phyloP scores from a whole-genome alignment of 2,329 filamentous ascomycete genomes.

The Tolypocladium paradoxum region DNA sequence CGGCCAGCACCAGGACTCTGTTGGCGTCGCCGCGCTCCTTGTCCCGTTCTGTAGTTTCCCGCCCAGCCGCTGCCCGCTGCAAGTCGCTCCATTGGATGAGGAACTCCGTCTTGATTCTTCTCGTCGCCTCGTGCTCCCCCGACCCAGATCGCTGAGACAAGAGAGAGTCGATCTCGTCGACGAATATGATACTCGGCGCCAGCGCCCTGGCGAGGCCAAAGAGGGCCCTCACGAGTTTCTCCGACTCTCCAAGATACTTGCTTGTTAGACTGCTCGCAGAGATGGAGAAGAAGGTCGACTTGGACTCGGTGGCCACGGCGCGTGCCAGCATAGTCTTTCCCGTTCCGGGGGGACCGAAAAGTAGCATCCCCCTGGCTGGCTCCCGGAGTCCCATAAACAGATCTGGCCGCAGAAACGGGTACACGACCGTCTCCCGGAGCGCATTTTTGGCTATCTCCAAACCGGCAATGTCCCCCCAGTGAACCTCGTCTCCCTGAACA shows the following conservation, averaged over 20 bases:
- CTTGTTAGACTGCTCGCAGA: constrained; percentile 89
- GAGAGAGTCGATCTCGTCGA: constrained; percentile 94
- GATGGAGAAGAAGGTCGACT: constrained; percentile 93
- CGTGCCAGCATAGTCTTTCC: constrained; percentile 97
- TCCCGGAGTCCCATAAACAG: constrained; percentile 92
- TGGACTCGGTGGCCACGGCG: constrained; percentile 83
- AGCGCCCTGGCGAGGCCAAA: constrained; percentile 83
- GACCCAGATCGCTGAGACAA: constrained; percentile 74
- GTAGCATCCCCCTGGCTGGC: constrained; percentile 85
- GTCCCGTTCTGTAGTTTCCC: constrained; percentile 56
- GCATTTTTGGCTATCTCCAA: constrained; percentile 84
- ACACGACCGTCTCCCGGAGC: constrained; percentile 90
- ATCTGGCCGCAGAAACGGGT: constrained; percentile 90
- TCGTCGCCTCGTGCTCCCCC: constrained; percentile 84
- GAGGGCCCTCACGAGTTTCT: constrained; percentile 88
- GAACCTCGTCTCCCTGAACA: constrained; percentile 85
- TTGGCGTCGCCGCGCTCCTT: constrained; percentile 71
- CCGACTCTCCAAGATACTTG: constrained; percentile 92
- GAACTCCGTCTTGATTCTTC: constrained; percentile 95
- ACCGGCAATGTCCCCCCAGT: constrained; percentile 88
- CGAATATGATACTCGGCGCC: constrained; percentile 93
- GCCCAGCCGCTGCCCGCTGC: constrained; percentile 80
- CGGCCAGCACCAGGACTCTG: constrained; percentile 83
- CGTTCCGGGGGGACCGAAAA: constrained; percentile 95
- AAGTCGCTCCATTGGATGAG: constrained; percentile 95